Evolutionary conservation across 2,329 filamentous ascomycete species (phyloP).

Genomic region (Exophiala aquamarina): DNA sequence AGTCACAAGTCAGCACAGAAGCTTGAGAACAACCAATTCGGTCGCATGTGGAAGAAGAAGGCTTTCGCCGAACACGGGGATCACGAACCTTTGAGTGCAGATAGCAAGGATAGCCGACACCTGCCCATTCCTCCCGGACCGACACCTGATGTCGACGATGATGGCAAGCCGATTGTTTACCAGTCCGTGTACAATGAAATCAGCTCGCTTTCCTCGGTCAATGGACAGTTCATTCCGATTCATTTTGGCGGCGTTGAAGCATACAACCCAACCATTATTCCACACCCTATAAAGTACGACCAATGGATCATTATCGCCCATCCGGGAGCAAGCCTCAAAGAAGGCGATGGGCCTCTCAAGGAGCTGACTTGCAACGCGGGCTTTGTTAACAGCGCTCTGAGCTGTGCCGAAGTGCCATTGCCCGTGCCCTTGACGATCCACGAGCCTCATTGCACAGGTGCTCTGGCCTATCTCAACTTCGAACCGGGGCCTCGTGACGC

Average conservation of each 20-base stretch:
- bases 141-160: conserved; percentile 1
- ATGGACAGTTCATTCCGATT: conserved; percentile 51
- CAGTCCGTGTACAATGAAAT: background rate
- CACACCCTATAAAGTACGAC: conserved; percentile 49
- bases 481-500: conserved; percentile 57
- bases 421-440: conserved; percentile 35
- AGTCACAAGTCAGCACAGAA: too few relatives aligned
- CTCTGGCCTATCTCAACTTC: conserved; percentile 34
- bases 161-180: conserved; percentile 2
- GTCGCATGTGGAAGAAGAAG: too few relatives aligned
- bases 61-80: too few relatives aligned
- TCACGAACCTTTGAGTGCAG: background rate
- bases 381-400: background rate
- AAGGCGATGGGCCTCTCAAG: background rate
- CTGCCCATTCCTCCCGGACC: conserved; percentile 1
- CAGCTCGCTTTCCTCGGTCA: conserved; percentile 34
- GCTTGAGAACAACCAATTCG: too few relatives aligned
- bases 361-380: conserved; percentile 52
- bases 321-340: conserved; percentile 32
- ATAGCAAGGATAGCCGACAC: background rate
- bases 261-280: conserved; percentile 59
- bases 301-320: conserved; percentile 55
- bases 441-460: conserved; percentile 43
- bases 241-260: conserved; percentile 42
- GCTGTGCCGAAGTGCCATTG: conserved; percentile 4